A percentile compares a stretch with the other conserved stretches of the same genome.
These are phyloP conservation scores for Dactylonectria estremocensis DNA, from an alignment of 2,329 filamentous ascomycete species.

Conservation along the genomic window DNA sequence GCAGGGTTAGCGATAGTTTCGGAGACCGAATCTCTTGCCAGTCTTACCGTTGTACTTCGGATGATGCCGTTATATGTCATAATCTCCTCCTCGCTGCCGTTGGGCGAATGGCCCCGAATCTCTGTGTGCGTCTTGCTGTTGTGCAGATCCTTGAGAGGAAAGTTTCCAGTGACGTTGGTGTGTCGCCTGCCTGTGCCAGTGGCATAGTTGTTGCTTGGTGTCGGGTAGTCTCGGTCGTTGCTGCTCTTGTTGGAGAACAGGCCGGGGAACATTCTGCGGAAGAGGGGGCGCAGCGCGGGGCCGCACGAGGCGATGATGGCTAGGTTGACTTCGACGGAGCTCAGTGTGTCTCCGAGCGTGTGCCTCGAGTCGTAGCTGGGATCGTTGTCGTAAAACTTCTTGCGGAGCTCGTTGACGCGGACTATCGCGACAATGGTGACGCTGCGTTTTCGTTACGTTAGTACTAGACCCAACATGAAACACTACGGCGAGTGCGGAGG, in stretches of 20 bases:
- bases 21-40: rapidly evolving
- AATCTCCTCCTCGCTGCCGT: conserved; percentile 45
- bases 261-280: conserved; percentile 43
- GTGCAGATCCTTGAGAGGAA: conserved; percentile 40
- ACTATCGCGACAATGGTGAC: conserved; percentile 53
- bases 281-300: conserved; percentile 44
- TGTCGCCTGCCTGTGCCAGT: conserved; percentile 26
- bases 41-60: conserved; percentile 38
- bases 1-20: not conserved
- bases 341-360: conserved; percentile 50
- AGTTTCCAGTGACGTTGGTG: not conserved
- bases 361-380: conserved; percentile 45
- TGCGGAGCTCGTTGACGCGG: conserved; percentile 49
- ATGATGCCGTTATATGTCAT: conserved; percentile 46
- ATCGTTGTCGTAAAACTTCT: conserved; percentile 34
- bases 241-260: conserved; percentile 40
- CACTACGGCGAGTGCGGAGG: too few relatives aligned
- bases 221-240: conserved; percentile 31
- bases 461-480: not conserved
- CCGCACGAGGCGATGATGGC: conserved; percentile 56
- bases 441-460: conserved; percentile 32
- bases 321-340: conserved; percentile 55
- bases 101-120: conserved; percentile 40
- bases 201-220: conserved; percentile 24
- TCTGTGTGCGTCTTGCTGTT: conserved; percentile 35